Conservation (phyloP, 768 basidiomycete species). For the Mycena alexandri region DNA sequence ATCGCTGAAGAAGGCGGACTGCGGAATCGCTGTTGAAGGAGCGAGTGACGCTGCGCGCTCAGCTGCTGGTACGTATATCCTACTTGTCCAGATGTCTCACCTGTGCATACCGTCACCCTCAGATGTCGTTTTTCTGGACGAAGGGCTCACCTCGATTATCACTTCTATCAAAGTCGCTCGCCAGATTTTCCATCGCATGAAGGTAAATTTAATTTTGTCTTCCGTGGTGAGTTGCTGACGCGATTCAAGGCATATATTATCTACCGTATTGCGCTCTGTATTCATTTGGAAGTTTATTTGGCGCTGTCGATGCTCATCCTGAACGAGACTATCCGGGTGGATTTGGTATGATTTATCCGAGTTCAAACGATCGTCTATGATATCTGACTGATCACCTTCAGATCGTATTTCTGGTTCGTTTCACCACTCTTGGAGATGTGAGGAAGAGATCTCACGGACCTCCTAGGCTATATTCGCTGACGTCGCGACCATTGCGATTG, state of each 20-base stretch:
- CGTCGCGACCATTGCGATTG: constrained; percentile 63
- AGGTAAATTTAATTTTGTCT: constrained; percentile 48
- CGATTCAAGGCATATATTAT: constrained; percentile 58
- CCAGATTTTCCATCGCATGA: constrained; percentile 65
- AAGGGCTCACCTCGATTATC: constrained; percentile 57
- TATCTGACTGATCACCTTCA: background rate
- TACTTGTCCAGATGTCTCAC: background rate
- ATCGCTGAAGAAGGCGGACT: constrained; percentile 46
- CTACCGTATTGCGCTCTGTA: constrained; percentile 63
- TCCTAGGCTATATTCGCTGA: constrained; percentile 30
- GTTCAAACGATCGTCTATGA: constrained; percentile 51
- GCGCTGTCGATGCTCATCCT: constrained; percentile 58
- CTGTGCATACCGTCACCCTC: background rate
- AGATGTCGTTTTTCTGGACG: constrained; percentile 64
- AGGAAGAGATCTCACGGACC: background rate
- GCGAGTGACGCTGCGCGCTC: constrained; percentile 56
- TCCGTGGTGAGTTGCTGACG: background rate
- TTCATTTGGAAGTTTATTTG: constrained; percentile 62
- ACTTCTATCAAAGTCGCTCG: constrained; percentile 62
- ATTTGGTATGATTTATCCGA: constrained; percentile 57
- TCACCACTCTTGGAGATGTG: background rate
- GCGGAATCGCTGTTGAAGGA: constrained; percentile 56
- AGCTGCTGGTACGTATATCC: constrained; percentile 43
- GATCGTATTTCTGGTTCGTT: constrained; percentile 29
- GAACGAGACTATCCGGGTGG: constrained; percentile 62